phyloP scores from a whole-genome alignment of 306 rosid species.

The Dalbergia oliveri region DNA sequence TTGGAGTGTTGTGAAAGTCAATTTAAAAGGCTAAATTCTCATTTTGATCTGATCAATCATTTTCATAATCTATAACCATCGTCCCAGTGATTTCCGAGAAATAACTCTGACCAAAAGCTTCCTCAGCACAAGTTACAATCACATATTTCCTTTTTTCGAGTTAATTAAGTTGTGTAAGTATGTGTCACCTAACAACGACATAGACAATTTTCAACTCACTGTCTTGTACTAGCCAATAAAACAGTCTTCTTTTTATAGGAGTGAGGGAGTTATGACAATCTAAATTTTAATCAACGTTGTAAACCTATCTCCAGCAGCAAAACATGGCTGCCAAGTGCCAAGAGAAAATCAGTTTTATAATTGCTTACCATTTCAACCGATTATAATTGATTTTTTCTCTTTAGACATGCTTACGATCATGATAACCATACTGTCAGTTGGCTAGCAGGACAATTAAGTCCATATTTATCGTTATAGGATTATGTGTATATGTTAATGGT shows the following conservation, averaged over 20 bases:
- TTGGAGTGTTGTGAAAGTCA: constrained; percentile 50
- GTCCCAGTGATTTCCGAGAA: neutral
- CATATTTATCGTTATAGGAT: constrained; percentile 10
- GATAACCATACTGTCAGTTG: constrained; percentile 4
- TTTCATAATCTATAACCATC: constrained; percentile 13
- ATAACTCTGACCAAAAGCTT: neutral
- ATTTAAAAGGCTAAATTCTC: constrained; percentile 28
- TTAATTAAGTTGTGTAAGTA: neutral
- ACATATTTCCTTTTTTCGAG: neutral
- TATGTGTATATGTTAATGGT: constrained; percentile 15
- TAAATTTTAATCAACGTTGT: neutral
- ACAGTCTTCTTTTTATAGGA: neutral
- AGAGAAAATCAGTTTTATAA: neutral
- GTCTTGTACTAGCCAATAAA: neutral
- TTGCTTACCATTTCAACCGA: neutral
- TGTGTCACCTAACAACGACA: constrained; percentile 34
- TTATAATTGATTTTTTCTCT: neutral
- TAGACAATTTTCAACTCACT: neutral
- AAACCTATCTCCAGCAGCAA: neutral
- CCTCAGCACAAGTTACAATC: neutral
- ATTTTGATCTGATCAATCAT: constrained; percentile 16
- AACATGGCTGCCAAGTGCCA: neutral
- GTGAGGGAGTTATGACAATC: neutral
- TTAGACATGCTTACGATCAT: neutral
- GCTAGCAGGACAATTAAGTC: neutral